Conservation (phyloP, 805 yeast genomes). For the Metschnikowia lachancei region DNA sequence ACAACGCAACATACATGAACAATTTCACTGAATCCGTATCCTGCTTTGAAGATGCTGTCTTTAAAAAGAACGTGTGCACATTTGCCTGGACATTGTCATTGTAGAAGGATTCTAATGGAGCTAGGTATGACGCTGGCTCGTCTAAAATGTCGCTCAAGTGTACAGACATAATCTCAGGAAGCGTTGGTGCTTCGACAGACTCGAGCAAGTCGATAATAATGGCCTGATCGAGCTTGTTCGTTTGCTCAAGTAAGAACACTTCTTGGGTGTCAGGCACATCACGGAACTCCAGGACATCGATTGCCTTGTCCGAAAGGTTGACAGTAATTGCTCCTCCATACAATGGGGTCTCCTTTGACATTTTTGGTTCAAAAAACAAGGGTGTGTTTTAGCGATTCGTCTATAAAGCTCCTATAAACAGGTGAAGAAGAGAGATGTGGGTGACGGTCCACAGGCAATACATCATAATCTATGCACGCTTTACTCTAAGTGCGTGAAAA, state of each 20-base stretch:
- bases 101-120: conserved; percentile 18
- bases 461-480: too few relatives aligned
- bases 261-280: conserved; percentile 94
- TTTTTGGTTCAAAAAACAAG: background rate
- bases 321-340: conserved; percentile 77
- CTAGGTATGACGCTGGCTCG: conserved; percentile 19
- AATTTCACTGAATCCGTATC: conserved; percentile 23
- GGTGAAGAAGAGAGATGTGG: background rate
- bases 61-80: conserved; percentile 18
- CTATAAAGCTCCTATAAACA: background rate
- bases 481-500: too few relatives aligned
- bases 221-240: conserved; percentile 45
- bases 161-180: conserved; percentile 44
- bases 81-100: conserved; percentile 13
- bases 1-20: conserved; percentile 53
- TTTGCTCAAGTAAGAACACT: conserved; percentile 59
- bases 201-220: conserved; percentile 67
- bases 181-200: conserved; percentile 35
- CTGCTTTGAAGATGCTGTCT: conserved; percentile 17
- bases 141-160: conserved; percentile 59
- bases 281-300: conserved; percentile 77
- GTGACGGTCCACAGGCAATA: too few relatives aligned
- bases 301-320: conserved; percentile 53
- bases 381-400: background rate
- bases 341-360: conserved; percentile 1